Evolutionary conservation across 148 eudicot genomes (phyloP).

Genomic region (Vaccinium vitisidaea): DNA sequence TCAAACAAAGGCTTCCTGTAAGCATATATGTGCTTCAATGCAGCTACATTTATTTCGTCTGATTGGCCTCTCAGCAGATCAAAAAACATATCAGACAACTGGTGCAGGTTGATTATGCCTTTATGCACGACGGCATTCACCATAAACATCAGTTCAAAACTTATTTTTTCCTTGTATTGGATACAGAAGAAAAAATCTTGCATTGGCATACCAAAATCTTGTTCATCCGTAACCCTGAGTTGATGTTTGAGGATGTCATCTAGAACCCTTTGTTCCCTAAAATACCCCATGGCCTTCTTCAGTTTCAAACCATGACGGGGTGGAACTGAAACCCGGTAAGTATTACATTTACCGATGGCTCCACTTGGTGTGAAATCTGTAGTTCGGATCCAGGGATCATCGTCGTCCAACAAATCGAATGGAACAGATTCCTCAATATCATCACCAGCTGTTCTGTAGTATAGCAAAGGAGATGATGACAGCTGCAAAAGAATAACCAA

Average conservation of each 20-base stretch:
- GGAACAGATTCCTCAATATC: slow-evolving; percentile 63
- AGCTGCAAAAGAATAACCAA: slow-evolving; percentile 56
- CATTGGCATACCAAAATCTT: slow-evolving; percentile 48
- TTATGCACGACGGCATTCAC: slow-evolving; percentile 80
- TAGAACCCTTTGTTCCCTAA: slow-evolving; percentile 45
- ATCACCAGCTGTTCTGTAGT: slow-evolving; percentile 84
- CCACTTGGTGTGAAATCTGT: slow-evolving; percentile 70
- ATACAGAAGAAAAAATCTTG: slow-evolving; percentile 62
- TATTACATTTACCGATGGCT: slow-evolving; percentile 69
- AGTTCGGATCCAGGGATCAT: slow-evolving; percentile 94
- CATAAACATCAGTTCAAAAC: slow-evolving; percentile 60
- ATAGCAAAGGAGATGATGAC: slow-evolving; percentile 62
- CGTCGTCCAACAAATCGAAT: slow-evolving; percentile 78
- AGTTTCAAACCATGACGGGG: slow-evolving; percentile 59
- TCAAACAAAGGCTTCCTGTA: slow-evolving; percentile 58
- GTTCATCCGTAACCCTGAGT: slow-evolving; percentile 54
- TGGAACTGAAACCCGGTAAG: slow-evolving; percentile 48
- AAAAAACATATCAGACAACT: slow-evolving; percentile 49
- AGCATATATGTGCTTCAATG: slow-evolving; percentile 68
- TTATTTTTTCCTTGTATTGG: slow-evolving; percentile 42
- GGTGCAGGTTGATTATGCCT: slow-evolving; percentile 71
- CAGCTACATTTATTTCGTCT: slow-evolving; percentile 57
- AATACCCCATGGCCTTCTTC: slow-evolving; percentile 48
- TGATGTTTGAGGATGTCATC: slow-evolving; percentile 15
- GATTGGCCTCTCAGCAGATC: slow-evolving; percentile 48